Base-by-base conservation (phyloP, 441 rosid genomes). In the Croton setiger region DNA sequence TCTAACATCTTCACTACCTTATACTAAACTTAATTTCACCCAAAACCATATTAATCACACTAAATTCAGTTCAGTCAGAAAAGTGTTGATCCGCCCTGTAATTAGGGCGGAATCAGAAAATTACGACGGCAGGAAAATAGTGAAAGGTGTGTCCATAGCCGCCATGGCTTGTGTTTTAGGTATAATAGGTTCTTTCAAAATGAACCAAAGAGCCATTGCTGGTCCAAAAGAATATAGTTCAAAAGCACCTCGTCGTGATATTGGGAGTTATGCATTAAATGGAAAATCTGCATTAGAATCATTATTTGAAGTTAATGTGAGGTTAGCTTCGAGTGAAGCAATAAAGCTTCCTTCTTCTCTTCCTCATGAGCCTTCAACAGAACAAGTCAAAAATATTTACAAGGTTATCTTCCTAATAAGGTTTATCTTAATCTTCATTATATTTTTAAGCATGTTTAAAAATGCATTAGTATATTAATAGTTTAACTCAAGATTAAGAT, bases 251-350 rank as follows among this genome's bases (percentile, higher is more conserved):
- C 69, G 63, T 37, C 10, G 15, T 12, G 59, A 27, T 27, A 27
- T 6, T 20, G 1, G 17, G 4, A 52, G 45, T 27, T 23, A 73
- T 41, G 75, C 80, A 66, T 27, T 78, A 48, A 81, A 81, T 10
- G 85, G 81, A 56, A 82, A 76, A 64, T 60, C 54, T 7, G 90
- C 90, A 15, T 68, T 89, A 3, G 51, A 71, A 37, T 89, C 92
- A 18, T 81, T 89, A 75, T 73, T 88, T 69, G 86, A 85, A 33
- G 79, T 83, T 31, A 76, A 79, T 41, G 73, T 75, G 41, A 41
- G 27, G 70, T 74, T 85, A 43, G 76, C 84, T 68, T 84, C 90
- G 1, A 75, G 67, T 55, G 64, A 80, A 45, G 12, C 31, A 27
- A 27, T 9, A 18, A 60, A 52, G 31, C 31, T 27, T 36, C 78